These are phyloP conservation scores for Themeda triandra DNA, from an alignment of 176 grass and related monocot species.

Conservation along the genomic window DNA sequence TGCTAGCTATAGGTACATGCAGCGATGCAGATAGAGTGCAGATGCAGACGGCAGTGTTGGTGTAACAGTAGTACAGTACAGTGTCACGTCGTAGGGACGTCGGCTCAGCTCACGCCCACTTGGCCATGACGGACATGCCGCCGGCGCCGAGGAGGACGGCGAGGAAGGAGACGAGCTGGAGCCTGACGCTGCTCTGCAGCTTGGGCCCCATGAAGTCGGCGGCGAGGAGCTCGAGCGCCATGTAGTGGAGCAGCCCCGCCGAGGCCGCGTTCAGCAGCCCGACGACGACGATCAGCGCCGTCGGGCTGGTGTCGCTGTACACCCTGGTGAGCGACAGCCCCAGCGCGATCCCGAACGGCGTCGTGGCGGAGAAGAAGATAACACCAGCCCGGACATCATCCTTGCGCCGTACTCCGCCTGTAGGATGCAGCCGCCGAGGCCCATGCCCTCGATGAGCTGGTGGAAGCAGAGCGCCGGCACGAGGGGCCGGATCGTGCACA, in stretches of 20 bases:
- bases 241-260: slow-evolving; percentile 35
- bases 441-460: slow-evolving; percentile 84
- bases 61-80: neutral
- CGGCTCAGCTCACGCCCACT: too few relatives aligned
- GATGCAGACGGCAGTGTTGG: too few relatives aligned
- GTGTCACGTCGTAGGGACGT: neutral
- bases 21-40: too few relatives aligned
- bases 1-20: too few relatives aligned
- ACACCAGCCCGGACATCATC: neutral
- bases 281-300: neutral
- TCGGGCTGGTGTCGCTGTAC: neutral
- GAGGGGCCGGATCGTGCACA: slow-evolving; percentile 60
- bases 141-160: slow-evolving; percentile 68
- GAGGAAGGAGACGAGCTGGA: slow-evolving; percentile 39
- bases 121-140: slow-evolving; percentile 78
- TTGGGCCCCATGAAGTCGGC: slow-evolving; percentile 64
- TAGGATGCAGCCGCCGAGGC: slow-evolving; percentile 71
- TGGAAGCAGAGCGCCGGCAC: slow-evolving; percentile 73
- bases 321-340: slow-evolving; percentile 5
- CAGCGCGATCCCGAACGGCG: slow-evolving; percentile 6
- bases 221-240: slow-evolving; percentile 51
- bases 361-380: slow-evolving; percentile 1
- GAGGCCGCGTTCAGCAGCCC: slow-evolving; percentile 52
- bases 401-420: slow-evolving; percentile 31
- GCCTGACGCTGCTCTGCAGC: slow-evolving; percentile 54